A percentile compares a stretch with the other conserved stretches of the same genome.
Evolutionary conservation across 805 yeast genomes (phyloP).

Genomic region (Kodamaea restingae): DNA sequence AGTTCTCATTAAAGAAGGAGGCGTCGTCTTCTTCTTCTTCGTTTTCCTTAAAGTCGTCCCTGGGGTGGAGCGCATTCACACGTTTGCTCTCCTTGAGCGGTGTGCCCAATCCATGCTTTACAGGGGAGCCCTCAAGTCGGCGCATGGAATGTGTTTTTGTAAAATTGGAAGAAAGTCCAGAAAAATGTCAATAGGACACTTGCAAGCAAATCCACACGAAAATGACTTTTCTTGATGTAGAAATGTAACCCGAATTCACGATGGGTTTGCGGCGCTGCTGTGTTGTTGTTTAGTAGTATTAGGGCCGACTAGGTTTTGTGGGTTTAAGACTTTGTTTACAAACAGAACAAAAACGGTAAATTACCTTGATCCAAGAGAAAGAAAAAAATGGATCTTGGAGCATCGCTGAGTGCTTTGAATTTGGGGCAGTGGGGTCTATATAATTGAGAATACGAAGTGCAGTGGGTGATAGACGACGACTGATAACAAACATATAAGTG

Average conservation of each 20-base stretch:
- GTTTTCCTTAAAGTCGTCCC: neutral
- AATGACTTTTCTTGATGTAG: neutral
- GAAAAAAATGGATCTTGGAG: too few species aligned
- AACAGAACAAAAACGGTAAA: conserved; percentile 3
- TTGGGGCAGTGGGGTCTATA: too few species aligned
- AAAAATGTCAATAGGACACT: neutral
- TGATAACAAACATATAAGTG: too few species aligned
- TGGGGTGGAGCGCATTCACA: neutral
- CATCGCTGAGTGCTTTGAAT: too few species aligned
- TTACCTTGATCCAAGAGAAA: neutral
- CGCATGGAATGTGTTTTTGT: neutral
- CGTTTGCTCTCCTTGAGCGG: neutral
- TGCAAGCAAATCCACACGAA: neutral
- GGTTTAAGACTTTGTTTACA: conserved; percentile 7
- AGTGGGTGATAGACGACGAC: too few species aligned
- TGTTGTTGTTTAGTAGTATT: conserved; percentile 6
- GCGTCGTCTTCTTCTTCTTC: neutral
- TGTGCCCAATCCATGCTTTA: neutral
- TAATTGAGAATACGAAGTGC: too few species aligned
- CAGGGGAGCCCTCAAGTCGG: conserved; percentile 7
- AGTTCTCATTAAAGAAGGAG: too few species aligned
- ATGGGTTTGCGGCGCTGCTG: conserved; percentile 1
- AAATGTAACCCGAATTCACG: neutral
- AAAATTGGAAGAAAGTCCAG: neutral
- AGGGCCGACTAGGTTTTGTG: conserved; percentile 6